Evolutionary conservation across 768 basidiomycete species (phyloP).

Genomic region (Lactarius hatsudake): DNA sequence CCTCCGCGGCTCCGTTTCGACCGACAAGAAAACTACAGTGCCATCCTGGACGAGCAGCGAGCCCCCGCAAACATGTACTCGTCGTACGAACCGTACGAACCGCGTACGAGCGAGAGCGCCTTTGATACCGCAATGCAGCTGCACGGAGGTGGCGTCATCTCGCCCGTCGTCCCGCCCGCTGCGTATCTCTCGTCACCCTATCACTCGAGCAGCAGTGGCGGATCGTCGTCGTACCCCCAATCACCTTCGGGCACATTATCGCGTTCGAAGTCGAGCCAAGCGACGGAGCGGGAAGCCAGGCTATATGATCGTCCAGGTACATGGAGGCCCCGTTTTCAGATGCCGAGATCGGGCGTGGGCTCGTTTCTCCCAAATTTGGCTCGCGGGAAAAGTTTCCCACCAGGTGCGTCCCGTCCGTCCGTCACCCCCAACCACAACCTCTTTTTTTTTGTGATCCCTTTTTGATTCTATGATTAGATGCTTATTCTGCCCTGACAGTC

Average conservation of each 20-base stretch:
- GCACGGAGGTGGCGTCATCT: background rate
- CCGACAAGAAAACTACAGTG: constrained; percentile 19
- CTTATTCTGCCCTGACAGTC: constrained; percentile 2
- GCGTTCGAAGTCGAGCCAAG: constrained; percentile 2
- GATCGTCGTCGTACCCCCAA: background rate
- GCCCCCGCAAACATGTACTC: background rate
- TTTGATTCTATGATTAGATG: background rate
- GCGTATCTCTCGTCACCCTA: constrained; percentile 17
- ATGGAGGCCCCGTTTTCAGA: constrained; percentile 37
- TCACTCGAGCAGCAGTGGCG: constrained; percentile 8
- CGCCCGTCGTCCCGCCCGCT: constrained; percentile 21
- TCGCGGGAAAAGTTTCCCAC: constrained; percentile 29
- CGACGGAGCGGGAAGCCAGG: constrained; percentile 9
- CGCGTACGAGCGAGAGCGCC: constrained; percentile 25
- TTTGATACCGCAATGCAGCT: constrained; percentile 22
- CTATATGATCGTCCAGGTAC: constrained; percentile 26
- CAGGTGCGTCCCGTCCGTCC: constrained; percentile 13
- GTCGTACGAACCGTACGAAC: constrained; percentile 28
- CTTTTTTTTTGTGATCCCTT: background rate
- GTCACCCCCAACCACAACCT: background rate
- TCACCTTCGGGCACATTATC: constrained; percentile 13
- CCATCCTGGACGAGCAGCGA: constrained; percentile 6
- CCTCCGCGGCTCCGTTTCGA: constrained; percentile 8
- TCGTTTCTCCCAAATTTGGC: constrained; percentile 28
- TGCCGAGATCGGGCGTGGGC: constrained; percentile 30